phyloP scores from a whole-genome alignment of 129 eudicot species.

The Apium graveolens region DNA sequence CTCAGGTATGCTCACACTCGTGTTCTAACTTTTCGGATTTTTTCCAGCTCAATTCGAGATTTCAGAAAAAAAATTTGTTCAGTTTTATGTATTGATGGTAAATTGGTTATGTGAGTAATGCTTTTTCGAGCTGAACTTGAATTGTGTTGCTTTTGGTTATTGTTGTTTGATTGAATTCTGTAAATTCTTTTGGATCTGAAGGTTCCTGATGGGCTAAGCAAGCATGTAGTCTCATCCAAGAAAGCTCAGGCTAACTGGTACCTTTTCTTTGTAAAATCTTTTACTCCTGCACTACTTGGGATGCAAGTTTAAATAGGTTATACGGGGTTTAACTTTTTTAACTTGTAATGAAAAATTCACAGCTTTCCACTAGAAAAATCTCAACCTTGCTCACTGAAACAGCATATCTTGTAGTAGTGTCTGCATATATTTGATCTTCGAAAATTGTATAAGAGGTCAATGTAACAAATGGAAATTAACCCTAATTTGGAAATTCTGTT shows the following conservation, averaged over 20 bases:
- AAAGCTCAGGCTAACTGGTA: slow-evolving; percentile 96
- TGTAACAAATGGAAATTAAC: background rate
- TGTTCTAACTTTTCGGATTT: no score
- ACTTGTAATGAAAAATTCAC: background rate
- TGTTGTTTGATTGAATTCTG: slow-evolving; percentile 3
- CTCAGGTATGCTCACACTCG: slow-evolving; percentile 42
- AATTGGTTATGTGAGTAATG: background rate
- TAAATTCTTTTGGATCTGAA: slow-evolving; percentile 18
- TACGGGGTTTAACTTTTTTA: background rate
- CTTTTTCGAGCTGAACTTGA: background rate
- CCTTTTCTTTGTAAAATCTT: background rate
- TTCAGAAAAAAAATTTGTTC: background rate
- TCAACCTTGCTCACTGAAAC: background rate
- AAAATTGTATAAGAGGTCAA: background rate
- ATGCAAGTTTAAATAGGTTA: background rate
- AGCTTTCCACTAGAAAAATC: background rate
- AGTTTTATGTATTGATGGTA: background rate
- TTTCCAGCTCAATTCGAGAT: background rate
- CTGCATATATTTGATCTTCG: background rate
- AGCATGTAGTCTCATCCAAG: slow-evolving; percentile 88
- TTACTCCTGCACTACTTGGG: background rate
- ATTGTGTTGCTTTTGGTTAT: background rate
- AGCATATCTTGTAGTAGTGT: background rate
- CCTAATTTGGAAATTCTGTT: background rate
- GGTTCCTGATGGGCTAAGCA: slow-evolving; percentile 85